phyloP scores from a whole-genome alignment of 2,329 filamentous ascomycete species.

The Chaetomium olivaceum region DNA sequence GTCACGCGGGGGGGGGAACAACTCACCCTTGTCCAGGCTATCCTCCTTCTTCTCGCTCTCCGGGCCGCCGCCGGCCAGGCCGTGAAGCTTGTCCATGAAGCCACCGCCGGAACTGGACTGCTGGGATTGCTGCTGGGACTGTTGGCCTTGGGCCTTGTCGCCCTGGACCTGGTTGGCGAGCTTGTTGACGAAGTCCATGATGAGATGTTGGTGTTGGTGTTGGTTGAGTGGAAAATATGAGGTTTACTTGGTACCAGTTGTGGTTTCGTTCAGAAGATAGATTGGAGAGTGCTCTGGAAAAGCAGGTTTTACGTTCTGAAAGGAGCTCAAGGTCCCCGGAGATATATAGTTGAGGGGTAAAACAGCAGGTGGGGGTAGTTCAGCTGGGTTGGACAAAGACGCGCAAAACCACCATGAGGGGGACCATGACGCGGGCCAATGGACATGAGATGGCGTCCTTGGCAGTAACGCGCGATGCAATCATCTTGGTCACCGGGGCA shows the following conservation, averaged over 20 bases:
- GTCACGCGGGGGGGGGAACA: not conserved
- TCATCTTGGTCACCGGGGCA: conserved; percentile 4
- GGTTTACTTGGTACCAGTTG: not conserved
- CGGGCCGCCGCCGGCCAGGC: conserved; percentile 68
- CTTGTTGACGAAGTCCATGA: conserved; percentile 32
- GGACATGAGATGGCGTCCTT: conserved; percentile 6
- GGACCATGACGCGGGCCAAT: conserved; percentile 18
- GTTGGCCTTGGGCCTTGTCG: conserved; percentile 18
- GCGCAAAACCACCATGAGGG: not conserved
- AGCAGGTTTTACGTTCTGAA: not conserved
- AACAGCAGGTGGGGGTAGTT: conserved; percentile 16
- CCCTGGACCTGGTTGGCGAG: conserved; percentile 22
- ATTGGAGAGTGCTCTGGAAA: not conserved
- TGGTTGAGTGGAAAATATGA: not conserved
- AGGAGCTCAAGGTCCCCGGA: not conserved
- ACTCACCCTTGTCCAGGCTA: conserved; percentile 73
- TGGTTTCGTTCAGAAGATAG: not conserved
- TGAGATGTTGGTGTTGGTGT: not conserved
- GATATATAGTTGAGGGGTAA: conserved; percentile 24
- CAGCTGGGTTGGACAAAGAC: conserved; percentile 27
- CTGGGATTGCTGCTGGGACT: conserved; percentile 15
- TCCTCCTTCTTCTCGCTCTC: conserved; percentile 83
- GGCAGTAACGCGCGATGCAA: not conserved
- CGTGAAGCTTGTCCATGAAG: conserved; percentile 70
- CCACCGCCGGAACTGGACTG: conserved; percentile 37